These are phyloP conservation scores for Colletotrichum caudatum DNA, from an alignment of 2,329 filamentous ascomycete genomes.

Conservation along the genomic window DNA sequence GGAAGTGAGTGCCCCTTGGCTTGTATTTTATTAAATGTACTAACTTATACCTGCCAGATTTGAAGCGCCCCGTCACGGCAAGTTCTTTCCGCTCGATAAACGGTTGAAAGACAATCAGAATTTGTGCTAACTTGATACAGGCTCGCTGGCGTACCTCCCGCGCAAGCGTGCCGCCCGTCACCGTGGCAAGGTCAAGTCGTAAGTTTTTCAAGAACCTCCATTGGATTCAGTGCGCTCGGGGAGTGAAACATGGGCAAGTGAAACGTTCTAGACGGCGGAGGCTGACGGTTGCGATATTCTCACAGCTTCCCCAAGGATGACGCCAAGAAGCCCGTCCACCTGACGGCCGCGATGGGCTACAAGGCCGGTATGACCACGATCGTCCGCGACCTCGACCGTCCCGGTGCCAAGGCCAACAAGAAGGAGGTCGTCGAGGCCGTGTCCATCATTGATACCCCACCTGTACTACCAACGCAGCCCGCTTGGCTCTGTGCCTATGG, in stretches of 20 bases:
- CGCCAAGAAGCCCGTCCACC: conserved; percentile 98
- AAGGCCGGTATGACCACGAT: conserved; percentile 99
- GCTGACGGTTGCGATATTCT: conserved; percentile 43
- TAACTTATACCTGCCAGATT: background rate
- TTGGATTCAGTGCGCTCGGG: background rate
- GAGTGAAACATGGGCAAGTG: conserved; percentile 39
- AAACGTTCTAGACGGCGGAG: conserved; percentile 45
- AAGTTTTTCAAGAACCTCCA: conserved; percentile 57
- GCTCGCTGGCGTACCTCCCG: conserved; percentile 88
- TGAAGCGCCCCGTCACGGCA: background rate
- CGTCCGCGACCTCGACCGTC: conserved; percentile 98
- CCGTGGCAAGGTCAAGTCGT: conserved; percentile 99
- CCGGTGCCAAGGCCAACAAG: conserved; percentile 99
- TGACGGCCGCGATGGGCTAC: conserved; percentile 98
- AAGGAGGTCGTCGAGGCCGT: conserved; percentile 94
- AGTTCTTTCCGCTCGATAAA: too few species aligned
- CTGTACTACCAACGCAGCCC: conserved; percentile 91
- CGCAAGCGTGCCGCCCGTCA: conserved; percentile 94
- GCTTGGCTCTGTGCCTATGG: conserved; percentile 80
- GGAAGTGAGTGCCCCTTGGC: too few species aligned
- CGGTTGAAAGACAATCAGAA: too few species aligned
- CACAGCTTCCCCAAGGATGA: conserved; percentile 99
- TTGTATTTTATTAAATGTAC: too few species aligned
- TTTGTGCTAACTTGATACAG: conserved; percentile 75
- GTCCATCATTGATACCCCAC: conserved; percentile 90